These are phyloP conservation scores for Ceratobasidium sp. DNA, from an alignment of 1,284 basidiomycete genomes.

Conservation along the genomic window DNA sequence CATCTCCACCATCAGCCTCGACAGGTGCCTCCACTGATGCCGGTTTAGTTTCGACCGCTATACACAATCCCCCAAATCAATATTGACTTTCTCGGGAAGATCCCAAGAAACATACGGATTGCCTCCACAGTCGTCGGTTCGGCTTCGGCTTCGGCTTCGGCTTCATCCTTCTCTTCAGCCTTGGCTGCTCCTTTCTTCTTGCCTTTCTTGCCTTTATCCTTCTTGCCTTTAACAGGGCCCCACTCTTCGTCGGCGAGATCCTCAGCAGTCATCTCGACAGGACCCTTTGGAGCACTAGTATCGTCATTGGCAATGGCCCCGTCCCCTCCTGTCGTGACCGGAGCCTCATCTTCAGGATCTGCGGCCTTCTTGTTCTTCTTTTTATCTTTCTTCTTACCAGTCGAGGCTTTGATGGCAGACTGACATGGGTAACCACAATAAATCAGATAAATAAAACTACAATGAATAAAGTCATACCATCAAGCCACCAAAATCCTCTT, in stretches of 20 bases:
- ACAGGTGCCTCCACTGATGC: constrained; percentile 46
- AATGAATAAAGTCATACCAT: constrained; percentile 64
- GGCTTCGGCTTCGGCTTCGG: constrained; percentile 53
- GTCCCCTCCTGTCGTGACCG: constrained; percentile 51
- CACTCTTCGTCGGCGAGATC: constrained; percentile 72
- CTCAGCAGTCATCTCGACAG: constrained; percentile 63
- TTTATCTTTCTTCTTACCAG: constrained; percentile 68
- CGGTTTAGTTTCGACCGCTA: constrained; percentile 44
- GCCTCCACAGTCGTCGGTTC: constrained; percentile 41
- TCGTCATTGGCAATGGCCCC: constrained; percentile 51
- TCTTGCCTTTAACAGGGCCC: constrained; percentile 56
- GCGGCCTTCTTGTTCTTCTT: constrained; percentile 61
- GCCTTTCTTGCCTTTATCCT: constrained; percentile 62
- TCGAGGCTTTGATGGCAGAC: constrained; percentile 63
- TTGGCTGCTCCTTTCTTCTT: constrained; percentile 59
- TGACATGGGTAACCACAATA: constrained; percentile 46
- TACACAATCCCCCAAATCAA: neutral
- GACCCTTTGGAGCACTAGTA: constrained; percentile 53
- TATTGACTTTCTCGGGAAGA: neutral
- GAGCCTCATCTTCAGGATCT: constrained; percentile 50
- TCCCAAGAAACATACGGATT: neutral
- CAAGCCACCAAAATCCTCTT: constrained; percentile 78
- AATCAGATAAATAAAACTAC: constrained; percentile 9
- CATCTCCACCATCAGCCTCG: constrained; percentile 51
- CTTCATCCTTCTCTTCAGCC: constrained; percentile 52